Percentiles rank a stretch among this genome's conserved stretches.
phyloP scores from a whole-genome alignment of 192 early-diverging fungal genomes.

The Entomortierella parvispora region DNA sequence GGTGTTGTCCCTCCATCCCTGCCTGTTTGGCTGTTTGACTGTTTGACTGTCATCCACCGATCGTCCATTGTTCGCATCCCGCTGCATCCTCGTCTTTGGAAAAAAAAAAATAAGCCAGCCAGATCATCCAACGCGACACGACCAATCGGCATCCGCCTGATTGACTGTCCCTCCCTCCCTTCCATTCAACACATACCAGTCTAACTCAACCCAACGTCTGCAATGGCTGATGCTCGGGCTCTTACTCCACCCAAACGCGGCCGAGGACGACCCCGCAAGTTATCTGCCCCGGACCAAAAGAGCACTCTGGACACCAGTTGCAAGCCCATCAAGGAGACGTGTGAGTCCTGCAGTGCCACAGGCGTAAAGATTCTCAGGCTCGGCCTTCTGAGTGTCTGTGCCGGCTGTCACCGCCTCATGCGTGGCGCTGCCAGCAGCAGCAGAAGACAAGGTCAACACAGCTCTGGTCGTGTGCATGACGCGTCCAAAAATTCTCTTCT shows the following conservation, averaged over 20 bases:
- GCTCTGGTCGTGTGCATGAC: neutral
- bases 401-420: slow-evolving; percentile 16
- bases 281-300: neutral
- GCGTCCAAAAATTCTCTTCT: neutral
- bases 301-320: neutral
- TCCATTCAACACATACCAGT: too few species aligned
- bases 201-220: too few species aligned
- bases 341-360: slow-evolving; percentile 18
- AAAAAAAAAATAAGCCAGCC: too few species aligned
- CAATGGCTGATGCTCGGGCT: too few species aligned
- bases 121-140: too few species aligned
- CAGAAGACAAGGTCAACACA: neutral
- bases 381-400: slow-evolving; percentile 20
- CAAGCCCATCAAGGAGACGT: neutral
- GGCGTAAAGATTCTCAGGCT: neutral
- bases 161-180: too few species aligned
- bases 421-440: slow-evolving; percentile 19
- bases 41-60: too few species aligned
- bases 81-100: too few species aligned
- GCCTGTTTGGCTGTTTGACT: too few species aligned
- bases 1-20: too few species aligned
- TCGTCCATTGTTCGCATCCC: too few species aligned
- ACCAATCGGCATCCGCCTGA: too few species aligned
- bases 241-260: slow-evolving; percentile 5
- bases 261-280: slow-evolving; percentile 21